These are phyloP conservation scores for Cylindrodendrum hubeiense DNA, from an alignment of 2,329 filamentous ascomycete genomes.

Conservation along the genomic window DNA sequence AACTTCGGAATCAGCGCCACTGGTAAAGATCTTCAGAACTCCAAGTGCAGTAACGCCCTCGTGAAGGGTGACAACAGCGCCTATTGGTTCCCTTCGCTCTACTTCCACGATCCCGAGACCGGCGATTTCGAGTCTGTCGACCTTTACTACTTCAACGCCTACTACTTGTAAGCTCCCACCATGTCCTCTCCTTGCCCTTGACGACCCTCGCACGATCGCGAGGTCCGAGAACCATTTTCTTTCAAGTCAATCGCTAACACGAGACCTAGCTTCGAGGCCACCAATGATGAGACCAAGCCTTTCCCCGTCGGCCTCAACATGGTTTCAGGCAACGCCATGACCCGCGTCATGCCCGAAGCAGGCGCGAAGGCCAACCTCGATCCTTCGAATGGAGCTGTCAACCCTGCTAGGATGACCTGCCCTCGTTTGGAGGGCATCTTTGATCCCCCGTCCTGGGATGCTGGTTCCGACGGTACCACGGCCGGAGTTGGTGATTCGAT, in stretches of 20 bases:
- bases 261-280: constrained; percentile 66
- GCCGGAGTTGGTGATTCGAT: constrained; percentile 67
- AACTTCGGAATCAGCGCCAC: constrained; percentile 73
- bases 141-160: constrained; percentile 79
- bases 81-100: constrained; percentile 83
- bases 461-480: constrained; percentile 64
- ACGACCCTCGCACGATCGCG: neutral
- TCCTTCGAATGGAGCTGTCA: constrained; percentile 63
- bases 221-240: neutral
- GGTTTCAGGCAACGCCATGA: constrained; percentile 72
- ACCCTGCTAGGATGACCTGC: constrained; percentile 71
- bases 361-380: constrained; percentile 65
- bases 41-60: constrained; percentile 78
- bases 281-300: constrained; percentile 74
- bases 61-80: constrained; percentile 77
- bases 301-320: constrained; percentile 81
- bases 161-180: constrained; percentile 73
- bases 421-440: constrained; percentile 63
- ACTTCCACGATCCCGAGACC: constrained; percentile 73
- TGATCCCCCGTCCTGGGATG: constrained; percentile 64
- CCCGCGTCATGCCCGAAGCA: constrained; percentile 67
- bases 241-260: constrained; percentile 23
- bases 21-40: constrained; percentile 69
- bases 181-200: neutral
- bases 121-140: constrained; percentile 75